These are phyloP conservation scores for Neonectria punicea DNA, from an alignment of 2,329 filamentous ascomycete genomes.

Conservation along the genomic window DNA sequence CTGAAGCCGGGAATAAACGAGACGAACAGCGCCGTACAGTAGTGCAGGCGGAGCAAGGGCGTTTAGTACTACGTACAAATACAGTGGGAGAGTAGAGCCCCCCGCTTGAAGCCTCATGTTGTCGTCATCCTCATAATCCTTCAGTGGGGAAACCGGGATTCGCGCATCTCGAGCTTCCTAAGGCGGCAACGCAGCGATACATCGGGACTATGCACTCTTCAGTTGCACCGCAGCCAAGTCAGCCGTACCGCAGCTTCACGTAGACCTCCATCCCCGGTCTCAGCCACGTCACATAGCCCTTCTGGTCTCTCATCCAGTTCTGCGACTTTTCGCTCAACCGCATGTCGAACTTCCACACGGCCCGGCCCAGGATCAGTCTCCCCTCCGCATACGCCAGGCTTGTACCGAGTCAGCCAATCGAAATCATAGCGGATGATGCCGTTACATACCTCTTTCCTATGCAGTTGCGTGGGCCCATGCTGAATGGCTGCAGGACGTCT, in stretches of 20 bases:
- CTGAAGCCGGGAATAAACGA: not conserved
- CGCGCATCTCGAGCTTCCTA: conserved; percentile 2
- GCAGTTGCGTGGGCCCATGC: conserved; percentile 24
- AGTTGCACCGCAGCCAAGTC: not conserved
- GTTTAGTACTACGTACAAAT: not conserved
- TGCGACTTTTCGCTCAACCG: conserved; percentile 16
- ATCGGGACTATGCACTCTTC: not conserved
- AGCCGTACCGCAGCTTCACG: conserved; percentile 19
- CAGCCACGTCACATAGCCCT: conserved; percentile 25
- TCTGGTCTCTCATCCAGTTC: conserved; percentile 27
- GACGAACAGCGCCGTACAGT: not conserved
- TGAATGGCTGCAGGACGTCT: conserved; percentile 25
- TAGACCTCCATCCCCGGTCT: conserved; percentile 26
- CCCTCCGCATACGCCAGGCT: conserved; percentile 26
- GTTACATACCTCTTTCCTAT: conserved; percentile 27
- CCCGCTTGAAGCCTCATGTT: not conserved
- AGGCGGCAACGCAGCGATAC: conserved; percentile 1
- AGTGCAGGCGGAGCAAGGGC: not conserved
- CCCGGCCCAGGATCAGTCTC: conserved; percentile 21
- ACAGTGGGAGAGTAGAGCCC: not conserved
- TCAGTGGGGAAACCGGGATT: not conserved
- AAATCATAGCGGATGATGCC: not conserved
- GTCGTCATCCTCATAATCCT: not conserved
- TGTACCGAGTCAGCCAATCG: conserved; percentile 9
- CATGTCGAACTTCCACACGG: conserved; percentile 25